Evolutionary conservation across 2,329 filamentous ascomycete species (phyloP).

Genomic region (Venturia aucupariae): DNA sequence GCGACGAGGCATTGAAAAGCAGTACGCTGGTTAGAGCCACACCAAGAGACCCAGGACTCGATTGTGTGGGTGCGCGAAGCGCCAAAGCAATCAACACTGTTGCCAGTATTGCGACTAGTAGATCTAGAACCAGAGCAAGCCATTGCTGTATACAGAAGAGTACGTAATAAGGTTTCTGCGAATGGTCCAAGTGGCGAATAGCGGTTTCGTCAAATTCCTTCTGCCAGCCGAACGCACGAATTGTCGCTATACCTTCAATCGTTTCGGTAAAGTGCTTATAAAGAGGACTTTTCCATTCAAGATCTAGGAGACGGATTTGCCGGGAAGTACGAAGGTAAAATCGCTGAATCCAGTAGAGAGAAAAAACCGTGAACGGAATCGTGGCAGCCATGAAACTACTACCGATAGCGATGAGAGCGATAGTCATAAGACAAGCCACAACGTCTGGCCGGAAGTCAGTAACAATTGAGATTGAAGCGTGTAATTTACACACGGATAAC

Average conservation of each 20-base stretch:
- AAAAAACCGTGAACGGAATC: slow-evolving; percentile 19
- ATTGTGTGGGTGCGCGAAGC: slow-evolving; percentile 20
- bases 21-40: slow-evolving; percentile 46
- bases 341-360: slow-evolving; percentile 26
- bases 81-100: slow-evolving; percentile 29
- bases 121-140: slow-evolving; percentile 32
- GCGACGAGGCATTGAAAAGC: slow-evolving; percentile 43
- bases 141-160: slow-evolving; percentile 38
- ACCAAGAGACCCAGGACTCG: slow-evolving; percentile 40
- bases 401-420: slow-evolving; percentile 3
- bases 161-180: slow-evolving; percentile 38
- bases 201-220: slow-evolving; percentile 29
- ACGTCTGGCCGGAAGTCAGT: background rate
- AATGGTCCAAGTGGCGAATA: slow-evolving; percentile 29
- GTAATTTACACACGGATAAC: background rate
- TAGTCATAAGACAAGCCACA: slow-evolving; percentile 4
- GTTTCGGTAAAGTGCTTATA: slow-evolving; percentile 43
- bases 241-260: slow-evolving; percentile 38
- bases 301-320: slow-evolving; percentile 34
- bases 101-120: slow-evolving; percentile 33
- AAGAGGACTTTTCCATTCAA: slow-evolving; percentile 34
- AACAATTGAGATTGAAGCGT: background rate
- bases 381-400: slow-evolving; percentile 22
- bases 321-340: slow-evolving; percentile 36
- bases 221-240: slow-evolving; percentile 45